Evolutionary conservation across 2,329 filamentous ascomycete genomes (phyloP), one percentile per base, ranked within the genome.

Genomic region (Fusarium heterosporum): DNA sequence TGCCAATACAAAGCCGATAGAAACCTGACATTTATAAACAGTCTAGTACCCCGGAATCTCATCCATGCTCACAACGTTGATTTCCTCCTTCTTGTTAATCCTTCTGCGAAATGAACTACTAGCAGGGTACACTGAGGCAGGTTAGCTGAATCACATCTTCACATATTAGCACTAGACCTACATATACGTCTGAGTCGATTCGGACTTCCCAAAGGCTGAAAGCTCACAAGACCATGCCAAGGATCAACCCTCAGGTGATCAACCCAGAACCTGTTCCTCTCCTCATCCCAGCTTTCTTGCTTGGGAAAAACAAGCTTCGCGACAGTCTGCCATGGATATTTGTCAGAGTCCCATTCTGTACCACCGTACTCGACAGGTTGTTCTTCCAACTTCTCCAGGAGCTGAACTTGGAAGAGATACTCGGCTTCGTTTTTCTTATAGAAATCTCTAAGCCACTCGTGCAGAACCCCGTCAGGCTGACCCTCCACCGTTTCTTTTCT

Each of bases 221-320:
- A 19, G 16, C 40, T 40, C 8, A n/a, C 39, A 32, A 57, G 54
- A 6, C 54, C 40, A 5, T 45, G 48, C 26, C 48, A 40, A 2
- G 26, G 40, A 17, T 53, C 48, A 29, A 45, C 47, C 3, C 17
- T 16, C 2, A 39, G 11, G n/a, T 45, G 32, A n/a, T 53, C 54
- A 28, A 39, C 47, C 40, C 32, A 45, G 2, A 57, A 45, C 8
- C 26, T 10, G 1, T 51, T 41, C 10, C 52, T 61, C 10, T 56
- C 32, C 26, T 56, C 40, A 22, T 56, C 22, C 52, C 45, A 46
- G 16, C 43, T 49, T 2, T 45, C 45, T 9, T 55, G 51, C 9
- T 49, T 39, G 0, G 51, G 43, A 16, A 49, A 8, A n/a, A 47
- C 4, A 1, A 58, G 13, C 16, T 30, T 55, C 12, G 42, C 52